A percentile compares a stretch with the other conserved stretches of the same genome.
Evolutionary conservation across 352 stramenopile genomes (phyloP).

Genomic region (Globisporangium orthogonon): DNA sequence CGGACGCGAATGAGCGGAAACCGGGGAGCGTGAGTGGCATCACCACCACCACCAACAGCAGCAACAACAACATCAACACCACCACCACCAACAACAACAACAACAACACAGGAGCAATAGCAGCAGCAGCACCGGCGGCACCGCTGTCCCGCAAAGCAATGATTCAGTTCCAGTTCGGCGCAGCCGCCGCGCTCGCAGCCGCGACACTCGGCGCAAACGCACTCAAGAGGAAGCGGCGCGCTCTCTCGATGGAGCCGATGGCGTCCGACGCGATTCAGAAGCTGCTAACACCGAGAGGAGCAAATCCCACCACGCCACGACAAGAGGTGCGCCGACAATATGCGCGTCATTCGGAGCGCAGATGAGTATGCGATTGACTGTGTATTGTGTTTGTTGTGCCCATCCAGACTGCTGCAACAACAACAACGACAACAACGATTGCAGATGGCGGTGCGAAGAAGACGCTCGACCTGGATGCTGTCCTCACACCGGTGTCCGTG

Average conservation of each 20-base stretch:
- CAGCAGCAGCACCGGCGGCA: neutral
- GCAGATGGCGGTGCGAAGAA: conserved; percentile 7
- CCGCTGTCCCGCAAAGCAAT: conserved; percentile 1
- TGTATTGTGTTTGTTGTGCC: neutral
- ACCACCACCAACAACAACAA: too few species aligned
- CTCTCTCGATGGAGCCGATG: conserved; percentile 65
- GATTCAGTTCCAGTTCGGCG: conserved; percentile 18
- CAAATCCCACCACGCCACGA: neutral
- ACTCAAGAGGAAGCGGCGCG: conserved; percentile 32
- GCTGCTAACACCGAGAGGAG: conserved; percentile 17
- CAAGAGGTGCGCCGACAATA: neutral
- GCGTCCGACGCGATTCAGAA: conserved; percentile 56
- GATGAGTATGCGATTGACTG: neutral
- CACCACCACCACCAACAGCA: too few species aligned
- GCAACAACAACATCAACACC: neutral
- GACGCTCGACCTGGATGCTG: conserved; percentile 8
- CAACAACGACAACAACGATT: neutral
- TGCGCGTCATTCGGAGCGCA: neutral
- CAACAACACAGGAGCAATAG: neutral
- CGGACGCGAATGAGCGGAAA: neutral
- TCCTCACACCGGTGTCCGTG: conserved; percentile 7
- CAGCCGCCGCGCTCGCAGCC: conserved; percentile 11
- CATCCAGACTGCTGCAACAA: too few species aligned
- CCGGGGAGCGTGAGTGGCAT: too few species aligned
- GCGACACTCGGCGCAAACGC: conserved; percentile 10